Evolutionary conservation across 768 basidiomycete species (phyloP).

Genomic region (Lactifluus hygrophoroides): DNA sequence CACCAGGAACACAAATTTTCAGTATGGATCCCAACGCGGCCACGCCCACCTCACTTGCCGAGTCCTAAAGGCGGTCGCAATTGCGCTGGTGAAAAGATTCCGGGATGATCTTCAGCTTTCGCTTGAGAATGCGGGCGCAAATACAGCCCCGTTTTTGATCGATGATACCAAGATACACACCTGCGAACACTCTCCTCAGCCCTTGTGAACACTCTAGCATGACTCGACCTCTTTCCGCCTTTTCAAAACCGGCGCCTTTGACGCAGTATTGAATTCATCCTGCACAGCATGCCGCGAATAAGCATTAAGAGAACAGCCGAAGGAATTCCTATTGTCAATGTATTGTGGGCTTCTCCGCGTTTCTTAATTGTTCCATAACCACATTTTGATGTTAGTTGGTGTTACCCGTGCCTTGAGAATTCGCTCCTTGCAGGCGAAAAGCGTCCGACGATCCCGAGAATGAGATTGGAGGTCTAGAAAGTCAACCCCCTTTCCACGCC

Average conservation of each 20-base stretch:
- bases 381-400: neutral
- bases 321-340: neutral
- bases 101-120: conserved; percentile 14
- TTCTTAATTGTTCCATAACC: neutral
- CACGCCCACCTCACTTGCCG: neutral
- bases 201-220: neutral
- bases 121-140: neutral
- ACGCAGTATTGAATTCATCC: neutral
- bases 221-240: neutral
- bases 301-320: conserved; percentile 1
- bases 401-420: neutral
- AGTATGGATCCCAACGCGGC: neutral
- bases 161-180: neutral
- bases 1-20: conserved; percentile 8
- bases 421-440: neutral
- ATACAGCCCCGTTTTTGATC: neutral
- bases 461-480: neutral
- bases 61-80: neutral
- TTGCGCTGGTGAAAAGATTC: too few species aligned
- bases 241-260: neutral
- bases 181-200: neutral
- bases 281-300: conserved; percentile 2
- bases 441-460: neutral
- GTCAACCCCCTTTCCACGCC: neutral
- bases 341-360: neutral